Base-by-base conservation (phyloP, 306 rosid genomes). In the Sicyos baderoa region DNA sequence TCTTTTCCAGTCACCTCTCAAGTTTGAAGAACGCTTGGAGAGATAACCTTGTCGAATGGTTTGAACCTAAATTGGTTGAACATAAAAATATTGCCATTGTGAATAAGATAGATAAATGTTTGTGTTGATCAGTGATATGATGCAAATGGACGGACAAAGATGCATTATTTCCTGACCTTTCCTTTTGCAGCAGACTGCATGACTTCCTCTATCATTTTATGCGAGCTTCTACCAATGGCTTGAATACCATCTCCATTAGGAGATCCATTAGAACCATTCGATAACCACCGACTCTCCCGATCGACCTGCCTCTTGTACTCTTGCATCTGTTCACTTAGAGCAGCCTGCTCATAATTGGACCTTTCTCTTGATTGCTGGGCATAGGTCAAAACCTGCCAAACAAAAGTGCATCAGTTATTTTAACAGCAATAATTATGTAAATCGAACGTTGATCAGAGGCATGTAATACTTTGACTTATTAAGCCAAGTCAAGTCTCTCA, bases 141-240 rank as follows among this genome's bases (percentile, higher is more conserved):
- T 15, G 19, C 55, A 66, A 47, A 48, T 7, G 44, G 15, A 49
- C 62, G 75, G 9, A 72, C 4, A 58, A 44, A 44, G 16, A 74
- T 53, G 60, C 14, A 61, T 2, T 53, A 40, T 22, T 56, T 56
- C 11, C 75, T 32, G 23, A 94, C 99, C 97, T 94, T 94, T 81
- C 99, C 99, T 89, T 88, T 94, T 42, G 97, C 89, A 82, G 97
- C 99, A 81, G 94, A 86, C 82, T 94, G 99, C 99, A 94, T 94
- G 54, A 94, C 99, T 15, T 97, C 99, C 79, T 94, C 97, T 76
- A 94, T 94, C 99, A 90, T 90, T 84, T 94, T 94, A 87, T 94
- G 99, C 8, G 99, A 94, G 80, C 99, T 94, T 87, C 99, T 88
- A 78, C 99, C 99, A 61, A 94, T 94, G 72, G 95, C 91, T 87